These are phyloP conservation scores for Backusella parvicylindrica DNA, from an alignment of 192 early-diverging fungal species.

Conservation along the genomic window DNA sequence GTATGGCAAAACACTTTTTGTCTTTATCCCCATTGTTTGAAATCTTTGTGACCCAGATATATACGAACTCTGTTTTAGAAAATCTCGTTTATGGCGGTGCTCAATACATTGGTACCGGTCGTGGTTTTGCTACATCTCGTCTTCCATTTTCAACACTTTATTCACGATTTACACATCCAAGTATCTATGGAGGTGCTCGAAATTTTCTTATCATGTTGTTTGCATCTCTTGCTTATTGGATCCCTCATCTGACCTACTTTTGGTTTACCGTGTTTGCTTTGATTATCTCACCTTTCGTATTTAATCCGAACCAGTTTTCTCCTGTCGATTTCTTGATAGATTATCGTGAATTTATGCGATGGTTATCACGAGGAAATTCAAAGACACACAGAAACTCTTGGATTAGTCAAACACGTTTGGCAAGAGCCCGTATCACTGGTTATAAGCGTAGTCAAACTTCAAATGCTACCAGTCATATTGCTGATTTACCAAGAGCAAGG, in stretches of 20 bases:
- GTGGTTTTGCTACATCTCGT: constrained; percentile 81
- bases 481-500: constrained; percentile 62
- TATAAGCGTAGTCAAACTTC: constrained; percentile 67
- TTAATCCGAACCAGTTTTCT: constrained; percentile 90
- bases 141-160: constrained; percentile 72
- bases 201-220: constrained; percentile 70
- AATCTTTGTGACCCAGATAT: constrained; percentile 83
- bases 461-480: constrained; percentile 39
- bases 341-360: constrained; percentile 77
- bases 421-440: constrained; percentile 72
- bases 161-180: constrained; percentile 70
- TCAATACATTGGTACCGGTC: constrained; percentile 81
- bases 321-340: constrained; percentile 75
- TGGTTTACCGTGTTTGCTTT: constrained; percentile 79
- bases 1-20: constrained; percentile 76
- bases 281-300: constrained; percentile 78
- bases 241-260: constrained; percentile 73
- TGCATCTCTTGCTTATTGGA: constrained; percentile 69
- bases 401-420: constrained; percentile 69
- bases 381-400: constrained; percentile 73
- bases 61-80: constrained; percentile 75
- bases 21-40: constrained; percentile 84
- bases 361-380: constrained; percentile 81
- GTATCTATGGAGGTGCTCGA: constrained; percentile 72
- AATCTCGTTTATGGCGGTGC: constrained; percentile 80